These are phyloP conservation scores for Phytophthora hybrid DNA, from an alignment of 352 stramenopile genomes.

Conservation along the genomic window DNA sequence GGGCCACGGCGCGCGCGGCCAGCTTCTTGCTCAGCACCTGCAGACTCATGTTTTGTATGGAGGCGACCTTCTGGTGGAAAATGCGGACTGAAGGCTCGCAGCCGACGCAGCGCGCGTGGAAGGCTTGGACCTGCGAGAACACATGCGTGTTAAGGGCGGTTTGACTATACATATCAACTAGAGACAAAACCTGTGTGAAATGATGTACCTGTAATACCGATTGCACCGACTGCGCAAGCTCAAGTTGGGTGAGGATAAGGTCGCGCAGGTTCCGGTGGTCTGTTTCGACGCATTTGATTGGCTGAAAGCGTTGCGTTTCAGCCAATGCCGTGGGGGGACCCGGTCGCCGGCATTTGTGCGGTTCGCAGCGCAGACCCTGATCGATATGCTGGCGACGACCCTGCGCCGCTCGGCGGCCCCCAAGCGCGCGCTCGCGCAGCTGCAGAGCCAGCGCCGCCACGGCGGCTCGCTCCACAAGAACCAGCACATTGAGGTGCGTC, in stretches of 20 bases:
- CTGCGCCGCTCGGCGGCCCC: slow-evolving; percentile 52
- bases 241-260: slow-evolving; percentile 6
- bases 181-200: not conserved
- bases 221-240: slow-evolving; percentile 8
- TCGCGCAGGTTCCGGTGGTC: slow-evolving; percentile 26
- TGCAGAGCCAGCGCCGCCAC: slow-evolving; percentile 75
- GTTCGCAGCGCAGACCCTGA: slow-evolving; percentile 16
- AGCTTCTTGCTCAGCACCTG: slow-evolving; percentile 46
- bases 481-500: slow-evolving; percentile 80
- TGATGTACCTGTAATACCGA: not conserved
- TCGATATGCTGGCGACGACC: slow-evolving; percentile 58
- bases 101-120: slow-evolving; percentile 15
- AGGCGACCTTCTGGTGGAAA: slow-evolving; percentile 7
- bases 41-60: slow-evolving; percentile 38
- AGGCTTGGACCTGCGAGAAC: slow-evolving; percentile 12
- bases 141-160: slow-evolving; percentile 12
- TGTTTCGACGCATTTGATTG: not conserved
- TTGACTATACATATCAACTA: too few relatives aligned
- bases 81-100: slow-evolving; percentile 24
- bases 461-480: slow-evolving; percentile 85
- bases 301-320: slow-evolving; percentile 16
- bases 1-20: slow-evolving; percentile 23
- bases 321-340: slow-evolving; percentile 27
- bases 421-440: slow-evolving; percentile 53
- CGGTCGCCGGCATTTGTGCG: slow-evolving; percentile 27